Percentiles rank a stretch among this genome's conserved stretches.
Conservation (phyloP, 2,329 filamentous ascomycete genomes). For the Epichloe festucae region DNA sequence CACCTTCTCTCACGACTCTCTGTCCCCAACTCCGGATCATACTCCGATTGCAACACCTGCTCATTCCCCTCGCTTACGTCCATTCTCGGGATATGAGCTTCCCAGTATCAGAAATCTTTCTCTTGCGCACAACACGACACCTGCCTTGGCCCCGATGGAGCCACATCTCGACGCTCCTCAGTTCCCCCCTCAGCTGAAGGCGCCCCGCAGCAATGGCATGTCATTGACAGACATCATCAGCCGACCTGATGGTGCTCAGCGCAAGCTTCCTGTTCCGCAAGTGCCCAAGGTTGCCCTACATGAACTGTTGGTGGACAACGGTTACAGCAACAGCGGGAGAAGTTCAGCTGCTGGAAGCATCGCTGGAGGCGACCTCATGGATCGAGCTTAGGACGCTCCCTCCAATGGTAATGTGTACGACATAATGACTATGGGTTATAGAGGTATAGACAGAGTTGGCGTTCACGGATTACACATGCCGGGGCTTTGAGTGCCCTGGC, state of each 20-base stretch:
- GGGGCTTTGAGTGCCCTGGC: constrained; percentile 3
- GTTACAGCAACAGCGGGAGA: constrained; percentile 59
- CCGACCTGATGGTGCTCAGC: constrained; percentile 70
- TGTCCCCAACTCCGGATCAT: constrained; percentile 91
- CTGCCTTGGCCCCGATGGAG: constrained; percentile 46
- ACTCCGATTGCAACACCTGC: constrained; percentile 96
- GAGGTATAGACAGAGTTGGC: constrained; percentile 27
- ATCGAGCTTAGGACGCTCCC: constrained; percentile 30
- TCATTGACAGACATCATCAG: constrained; percentile 89
- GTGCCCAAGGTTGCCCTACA: constrained; percentile 82
- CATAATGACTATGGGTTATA: constrained; percentile 27
- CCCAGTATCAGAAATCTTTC: constrained; percentile 65
- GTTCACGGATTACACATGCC: constrained; percentile 18
- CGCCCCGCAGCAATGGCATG: constrained; percentile 49
- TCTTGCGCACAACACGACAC: constrained; percentile 38
- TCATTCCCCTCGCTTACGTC: constrained; percentile 81
- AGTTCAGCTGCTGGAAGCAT: constrained; percentile 69
- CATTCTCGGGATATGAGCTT: constrained; percentile 65
- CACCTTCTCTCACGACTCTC: constrained; percentile 89
- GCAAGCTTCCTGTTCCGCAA: constrained; percentile 84
- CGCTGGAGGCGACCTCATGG: constrained; percentile 56
- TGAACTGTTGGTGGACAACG: constrained; percentile 60
- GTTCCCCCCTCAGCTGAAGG: constrained; percentile 34
- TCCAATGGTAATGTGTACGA: constrained; percentile 19
- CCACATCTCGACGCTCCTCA: constrained; percentile 35